Percentiles rank a stretch among this genome's conserved stretches.
Evolutionary conservation across 768 basidiomycete species (phyloP).

Genomic region (Daedalea quercina): DNA sequence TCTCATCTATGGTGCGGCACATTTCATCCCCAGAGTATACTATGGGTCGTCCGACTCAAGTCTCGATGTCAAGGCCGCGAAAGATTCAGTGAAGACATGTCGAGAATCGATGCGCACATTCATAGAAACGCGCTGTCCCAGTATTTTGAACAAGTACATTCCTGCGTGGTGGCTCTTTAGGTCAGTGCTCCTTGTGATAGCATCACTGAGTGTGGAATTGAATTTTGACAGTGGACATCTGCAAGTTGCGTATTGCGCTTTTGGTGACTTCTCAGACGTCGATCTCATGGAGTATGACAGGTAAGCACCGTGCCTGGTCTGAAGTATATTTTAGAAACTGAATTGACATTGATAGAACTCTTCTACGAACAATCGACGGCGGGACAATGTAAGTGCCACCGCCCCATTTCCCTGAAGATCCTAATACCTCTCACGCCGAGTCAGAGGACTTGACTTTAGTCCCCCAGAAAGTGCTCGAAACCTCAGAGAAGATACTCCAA

Average conservation of each 20-base stretch:
- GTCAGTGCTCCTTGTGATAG: conserved; percentile 6
- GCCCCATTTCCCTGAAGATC: neutral
- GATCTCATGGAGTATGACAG: conserved; percentile 52
- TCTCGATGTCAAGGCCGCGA: too few species aligned
- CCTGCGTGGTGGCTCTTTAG: conserved; percentile 27
- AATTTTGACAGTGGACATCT: conserved; percentile 45
- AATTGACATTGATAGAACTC: conserved; percentile 23
- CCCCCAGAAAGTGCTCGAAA: conserved; percentile 26
- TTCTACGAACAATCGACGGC: conserved; percentile 49
- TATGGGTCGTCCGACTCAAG: too few species aligned
- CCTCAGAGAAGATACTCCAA: conserved; percentile 35
- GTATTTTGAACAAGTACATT: conserved; percentile 18
- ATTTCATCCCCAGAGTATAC: too few species aligned
- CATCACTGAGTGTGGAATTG: neutral
- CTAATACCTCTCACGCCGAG: neutral
- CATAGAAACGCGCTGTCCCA: conserved; percentile 20
- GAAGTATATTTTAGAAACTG: neutral
- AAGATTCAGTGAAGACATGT: too few species aligned
- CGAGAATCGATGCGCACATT: conserved; percentile 16
- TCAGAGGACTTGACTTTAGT: conserved; percentile 53
- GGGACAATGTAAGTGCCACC: conserved; percentile 49
- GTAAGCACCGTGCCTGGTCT: conserved; percentile 21
- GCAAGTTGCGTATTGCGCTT: conserved; percentile 53
- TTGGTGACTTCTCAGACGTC: conserved; percentile 52
- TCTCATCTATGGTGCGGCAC: too few species aligned